Conservation (phyloP, 768 basidiomycete genomes). For the Daedaleopsis nitida region DNA sequence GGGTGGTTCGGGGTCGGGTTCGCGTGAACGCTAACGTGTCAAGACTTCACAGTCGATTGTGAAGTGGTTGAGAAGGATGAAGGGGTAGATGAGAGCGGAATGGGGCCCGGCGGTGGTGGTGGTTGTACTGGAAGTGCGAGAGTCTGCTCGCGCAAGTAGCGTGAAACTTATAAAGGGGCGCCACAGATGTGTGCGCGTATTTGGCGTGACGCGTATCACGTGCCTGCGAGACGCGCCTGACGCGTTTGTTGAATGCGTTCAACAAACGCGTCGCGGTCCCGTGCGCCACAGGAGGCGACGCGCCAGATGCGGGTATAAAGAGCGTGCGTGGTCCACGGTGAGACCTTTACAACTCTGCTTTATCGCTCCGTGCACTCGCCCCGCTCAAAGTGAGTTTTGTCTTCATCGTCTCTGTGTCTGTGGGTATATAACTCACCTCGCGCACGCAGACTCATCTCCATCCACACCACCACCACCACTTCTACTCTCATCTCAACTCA, state of each 20-base stretch:
- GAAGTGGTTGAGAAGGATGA: slow-evolving; percentile 1
- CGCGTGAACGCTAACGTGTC: background rate
- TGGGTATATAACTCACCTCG: background rate
- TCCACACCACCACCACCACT: slow-evolving; percentile 6
- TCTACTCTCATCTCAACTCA: background rate
- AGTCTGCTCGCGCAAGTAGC: slow-evolving; percentile 6
- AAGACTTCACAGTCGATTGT: background rate
- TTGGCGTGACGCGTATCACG: slow-evolving; percentile 28
- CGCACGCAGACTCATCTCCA: background rate
- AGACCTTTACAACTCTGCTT: background rate
- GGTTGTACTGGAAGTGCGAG: slow-evolving; percentile 7
- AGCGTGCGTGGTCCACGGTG: background rate
- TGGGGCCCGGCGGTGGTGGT: slow-evolving; percentile 12
- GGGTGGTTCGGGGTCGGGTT: slow-evolving; percentile 48
- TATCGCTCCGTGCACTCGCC: too few species aligned
- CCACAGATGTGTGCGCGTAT: slow-evolving; percentile 21
- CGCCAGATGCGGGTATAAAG: slow-evolving; percentile 18
- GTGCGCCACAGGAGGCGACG: slow-evolving; percentile 7
- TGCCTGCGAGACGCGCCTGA: slow-evolving; percentile 12
- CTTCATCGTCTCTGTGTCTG: background rate
- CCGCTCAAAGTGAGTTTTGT: background rate
- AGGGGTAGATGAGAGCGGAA: background rate
- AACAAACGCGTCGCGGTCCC: slow-evolving; percentile 26
- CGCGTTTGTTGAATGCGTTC: slow-evolving; percentile 30
- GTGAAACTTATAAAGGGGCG: slow-evolving; percentile 31